Evolutionary conservation across 106 monocot species (phyloP).

Genomic region (Chionographis japonica): DNA sequence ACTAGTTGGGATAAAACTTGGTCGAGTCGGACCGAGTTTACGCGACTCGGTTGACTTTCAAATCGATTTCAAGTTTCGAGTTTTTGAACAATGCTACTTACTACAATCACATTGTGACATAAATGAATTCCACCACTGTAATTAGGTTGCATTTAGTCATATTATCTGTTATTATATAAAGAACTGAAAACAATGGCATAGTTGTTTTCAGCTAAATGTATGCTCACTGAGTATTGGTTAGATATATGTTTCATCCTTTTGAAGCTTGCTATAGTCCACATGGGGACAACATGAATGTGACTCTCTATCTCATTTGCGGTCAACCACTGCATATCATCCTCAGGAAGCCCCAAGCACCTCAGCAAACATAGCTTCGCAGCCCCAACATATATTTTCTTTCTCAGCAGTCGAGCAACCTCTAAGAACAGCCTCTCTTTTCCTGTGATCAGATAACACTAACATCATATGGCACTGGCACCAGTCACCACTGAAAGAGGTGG

Average conservation of each 20-base stretch:
- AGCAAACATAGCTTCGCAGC: slow-evolving; percentile 67
- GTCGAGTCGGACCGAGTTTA: too few species aligned
- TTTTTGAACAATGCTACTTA: not conserved
- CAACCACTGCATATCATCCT: slow-evolving; percentile 90
- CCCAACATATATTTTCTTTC: slow-evolving; percentile 81
- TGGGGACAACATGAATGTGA: slow-evolving; percentile 88
- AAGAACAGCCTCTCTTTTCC: slow-evolving; percentile 92
- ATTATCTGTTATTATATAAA: not conserved
- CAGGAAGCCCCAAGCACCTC: slow-evolving; percentile 59
- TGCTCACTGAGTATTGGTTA: slow-evolving; percentile 73
- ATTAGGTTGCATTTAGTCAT: not conserved
- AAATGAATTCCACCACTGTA: not conserved
- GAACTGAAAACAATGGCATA: too few species aligned
- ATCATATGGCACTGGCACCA: not conserved
- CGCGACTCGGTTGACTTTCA: too few species aligned
- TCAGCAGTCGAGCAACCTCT: slow-evolving; percentile 73
- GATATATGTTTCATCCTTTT: slow-evolving; percentile 88
- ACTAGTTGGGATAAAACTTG: too few species aligned
- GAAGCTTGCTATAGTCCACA: slow-evolving; percentile 99
- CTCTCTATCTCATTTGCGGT: slow-evolving; percentile 88
- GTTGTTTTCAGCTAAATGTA: too few species aligned
- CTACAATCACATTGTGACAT: not conserved
- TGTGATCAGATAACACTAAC: slow-evolving; percentile 11
- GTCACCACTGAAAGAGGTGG: not conserved
- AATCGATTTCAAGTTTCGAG: too few species aligned